Evolutionary conservation across 2,329 filamentous ascomycete species (phyloP).

Genomic region (Sclerotiophoma versabilis): DNA sequence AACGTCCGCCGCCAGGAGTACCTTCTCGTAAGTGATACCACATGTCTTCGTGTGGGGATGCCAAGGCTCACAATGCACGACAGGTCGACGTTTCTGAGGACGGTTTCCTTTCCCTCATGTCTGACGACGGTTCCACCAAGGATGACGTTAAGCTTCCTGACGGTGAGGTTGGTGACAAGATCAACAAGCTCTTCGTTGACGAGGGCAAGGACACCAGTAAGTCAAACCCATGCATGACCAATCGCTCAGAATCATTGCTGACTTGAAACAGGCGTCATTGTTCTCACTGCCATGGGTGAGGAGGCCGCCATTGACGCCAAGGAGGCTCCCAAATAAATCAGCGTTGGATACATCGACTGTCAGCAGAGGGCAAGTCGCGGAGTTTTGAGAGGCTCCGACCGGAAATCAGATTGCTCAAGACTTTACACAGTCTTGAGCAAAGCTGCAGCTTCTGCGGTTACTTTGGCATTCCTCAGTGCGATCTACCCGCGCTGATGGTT

Average conservation of each 20-base stretch:
- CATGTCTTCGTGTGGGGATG: background rate
- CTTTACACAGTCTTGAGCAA: conserved; percentile 32
- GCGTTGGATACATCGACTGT: conserved; percentile 36
- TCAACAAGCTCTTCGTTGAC: conserved; percentile 76
- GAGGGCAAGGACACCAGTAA: conserved; percentile 95
- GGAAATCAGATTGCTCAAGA: conserved; percentile 31
- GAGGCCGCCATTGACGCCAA: conserved; percentile 92
- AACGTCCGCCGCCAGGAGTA: conserved; percentile 90
- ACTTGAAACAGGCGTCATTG: conserved; percentile 75
- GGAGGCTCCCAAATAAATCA: conserved; percentile 72
- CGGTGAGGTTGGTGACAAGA: conserved; percentile 86
- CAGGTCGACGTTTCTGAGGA: conserved; percentile 94
- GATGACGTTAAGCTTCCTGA: conserved; percentile 95
- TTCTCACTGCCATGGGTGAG: conserved; percentile 96
- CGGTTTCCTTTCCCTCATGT: conserved; percentile 93
- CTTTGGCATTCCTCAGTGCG: conserved; percentile 41
- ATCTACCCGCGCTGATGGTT: conserved; percentile 40
- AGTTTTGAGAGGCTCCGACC: conserved; percentile 34
- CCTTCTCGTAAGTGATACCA: conserved; percentile 79
- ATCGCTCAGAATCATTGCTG: conserved; percentile 15
- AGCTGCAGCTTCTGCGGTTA: conserved; percentile 36
- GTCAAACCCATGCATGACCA: conserved; percentile 49
- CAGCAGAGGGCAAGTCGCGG: conserved; percentile 37
- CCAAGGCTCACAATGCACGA: conserved; percentile 25
- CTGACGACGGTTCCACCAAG: conserved; percentile 84